phyloP scores from a whole-genome alignment of 495 filamentous ascomycete species.

The Neurospora sp. region DNA sequence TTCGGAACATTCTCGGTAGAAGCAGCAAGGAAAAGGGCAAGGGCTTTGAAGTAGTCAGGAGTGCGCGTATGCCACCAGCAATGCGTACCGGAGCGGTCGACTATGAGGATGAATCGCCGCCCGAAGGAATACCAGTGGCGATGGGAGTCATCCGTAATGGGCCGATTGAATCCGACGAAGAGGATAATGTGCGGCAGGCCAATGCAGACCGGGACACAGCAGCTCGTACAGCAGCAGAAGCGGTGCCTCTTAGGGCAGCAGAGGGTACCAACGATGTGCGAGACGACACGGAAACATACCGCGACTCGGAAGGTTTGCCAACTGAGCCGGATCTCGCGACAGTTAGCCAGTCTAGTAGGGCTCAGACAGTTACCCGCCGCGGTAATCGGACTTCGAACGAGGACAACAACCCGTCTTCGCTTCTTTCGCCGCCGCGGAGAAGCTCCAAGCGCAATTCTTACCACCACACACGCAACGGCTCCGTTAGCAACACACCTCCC shows the following conservation, averaged over 20 bases:
- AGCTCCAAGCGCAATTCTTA: conserved; percentile 48
- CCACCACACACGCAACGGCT: conserved; percentile 9
- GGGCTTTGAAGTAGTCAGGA: conserved; percentile 92
- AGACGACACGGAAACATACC: conserved; percentile 28
- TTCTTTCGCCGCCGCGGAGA: conserved; percentile 38
- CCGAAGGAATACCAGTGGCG: conserved; percentile 47
- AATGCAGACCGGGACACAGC: conserved; percentile 9
- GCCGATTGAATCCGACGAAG: conserved; percentile 49
- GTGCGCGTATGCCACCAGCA: conserved; percentile 56
- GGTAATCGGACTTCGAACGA: conserved; percentile 25
- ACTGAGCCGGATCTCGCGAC: background rate
- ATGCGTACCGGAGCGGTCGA: conserved; percentile 45
- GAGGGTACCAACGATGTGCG: conserved; percentile 27
- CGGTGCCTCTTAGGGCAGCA: conserved; percentile 35
- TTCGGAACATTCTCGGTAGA: conserved; percentile 66
- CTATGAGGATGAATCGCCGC: conserved; percentile 39
- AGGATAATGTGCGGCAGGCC: conserved; percentile 27
- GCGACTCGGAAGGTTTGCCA: background rate
- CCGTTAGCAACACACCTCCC: conserved; percentile 8
- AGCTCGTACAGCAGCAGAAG: conserved; percentile 20
- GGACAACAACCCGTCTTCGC: conserved; percentile 20
- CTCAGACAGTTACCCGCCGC: background rate
- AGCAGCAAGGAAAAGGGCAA: conserved; percentile 85
- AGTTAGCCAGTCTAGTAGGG: background rate
- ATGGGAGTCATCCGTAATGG: conserved; percentile 46